Conservation (phyloP, 2,329 filamentous ascomycete genomes). For the Botrytis fabae region DNA sequence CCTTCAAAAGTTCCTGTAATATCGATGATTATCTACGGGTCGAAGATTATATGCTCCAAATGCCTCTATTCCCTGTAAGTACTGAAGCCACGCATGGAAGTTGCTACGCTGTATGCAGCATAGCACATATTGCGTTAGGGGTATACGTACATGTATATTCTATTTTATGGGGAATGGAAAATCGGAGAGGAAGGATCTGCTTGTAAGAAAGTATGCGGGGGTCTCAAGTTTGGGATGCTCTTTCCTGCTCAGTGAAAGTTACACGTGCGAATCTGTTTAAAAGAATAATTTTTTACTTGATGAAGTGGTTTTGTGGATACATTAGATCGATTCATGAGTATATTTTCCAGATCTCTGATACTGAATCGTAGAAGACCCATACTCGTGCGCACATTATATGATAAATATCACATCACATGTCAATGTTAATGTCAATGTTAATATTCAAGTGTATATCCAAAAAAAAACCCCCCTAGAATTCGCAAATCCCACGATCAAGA, state of each 20-base stretch:
- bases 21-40: background rate
- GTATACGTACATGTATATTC: too few species aligned
- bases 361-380: background rate
- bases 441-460: background rate
- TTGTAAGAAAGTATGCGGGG: background rate
- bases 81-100: background rate
- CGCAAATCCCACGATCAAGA: background rate
- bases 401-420: background rate
- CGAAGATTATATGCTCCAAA: background rate
- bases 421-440: background rate
- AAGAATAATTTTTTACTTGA: background rate
- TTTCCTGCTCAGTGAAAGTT: background rate
- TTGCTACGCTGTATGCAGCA: too few species aligned
- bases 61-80: background rate
- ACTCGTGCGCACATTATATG: background rate
- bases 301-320: rapidly evolving
- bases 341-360: background rate
- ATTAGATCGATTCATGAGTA: background rate
- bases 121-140: too few species aligned
- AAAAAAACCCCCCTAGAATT: background rate
- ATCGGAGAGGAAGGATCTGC: background rate
- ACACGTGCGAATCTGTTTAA: too few species aligned
- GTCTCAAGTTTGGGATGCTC: background rate
- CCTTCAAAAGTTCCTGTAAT: too few species aligned
- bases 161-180: too few species aligned